Conservation (phyloP, 2,329 filamentous ascomycete species). For the Pyrenochaeta sp. region DNA sequence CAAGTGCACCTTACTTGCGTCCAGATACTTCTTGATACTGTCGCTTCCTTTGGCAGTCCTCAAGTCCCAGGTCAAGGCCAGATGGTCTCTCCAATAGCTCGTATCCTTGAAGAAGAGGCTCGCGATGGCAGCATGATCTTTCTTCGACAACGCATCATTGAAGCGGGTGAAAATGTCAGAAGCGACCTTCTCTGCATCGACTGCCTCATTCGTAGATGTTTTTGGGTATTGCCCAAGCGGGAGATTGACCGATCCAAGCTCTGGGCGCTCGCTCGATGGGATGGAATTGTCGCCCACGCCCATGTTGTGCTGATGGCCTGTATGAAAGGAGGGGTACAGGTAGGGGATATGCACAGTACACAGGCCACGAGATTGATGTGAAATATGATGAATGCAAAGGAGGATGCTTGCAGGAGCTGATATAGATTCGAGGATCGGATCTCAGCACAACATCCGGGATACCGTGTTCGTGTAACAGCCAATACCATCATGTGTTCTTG, state of each 20-base stretch:
- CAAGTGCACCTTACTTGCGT: constrained; percentile 42
- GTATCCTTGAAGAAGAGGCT: constrained; percentile 60
- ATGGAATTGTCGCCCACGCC: constrained; percentile 31
- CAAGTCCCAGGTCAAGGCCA: constrained; percentile 65
- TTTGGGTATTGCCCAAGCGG: constrained; percentile 55
- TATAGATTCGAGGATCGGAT: neutral
- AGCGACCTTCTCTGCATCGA: constrained; percentile 52
- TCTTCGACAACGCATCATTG: constrained; percentile 52
- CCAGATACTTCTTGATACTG: constrained; percentile 51
- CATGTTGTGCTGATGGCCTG: constrained; percentile 19
- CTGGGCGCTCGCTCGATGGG: constrained; percentile 55
- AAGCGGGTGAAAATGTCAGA: constrained; percentile 50
- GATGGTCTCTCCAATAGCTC: constrained; percentile 67
- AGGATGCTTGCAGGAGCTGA: neutral
- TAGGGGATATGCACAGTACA: too few relatives aligned
- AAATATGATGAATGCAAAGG: neutral
- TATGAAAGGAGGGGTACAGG: neutral
- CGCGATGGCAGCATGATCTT: constrained; percentile 42
- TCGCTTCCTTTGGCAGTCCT: constrained; percentile 61
- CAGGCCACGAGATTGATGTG: too few relatives aligned
- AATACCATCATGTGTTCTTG: constrained; percentile 4
- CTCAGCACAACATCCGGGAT: neutral
- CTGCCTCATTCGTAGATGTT: constrained; percentile 32
- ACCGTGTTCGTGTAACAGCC: constrained; percentile 6
- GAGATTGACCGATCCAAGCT: constrained; percentile 66